These are phyloP conservation scores for Blepharisma undulans DNA, from an alignment of 169 alveolate genomes.

Conservation along the genomic window DNA sequence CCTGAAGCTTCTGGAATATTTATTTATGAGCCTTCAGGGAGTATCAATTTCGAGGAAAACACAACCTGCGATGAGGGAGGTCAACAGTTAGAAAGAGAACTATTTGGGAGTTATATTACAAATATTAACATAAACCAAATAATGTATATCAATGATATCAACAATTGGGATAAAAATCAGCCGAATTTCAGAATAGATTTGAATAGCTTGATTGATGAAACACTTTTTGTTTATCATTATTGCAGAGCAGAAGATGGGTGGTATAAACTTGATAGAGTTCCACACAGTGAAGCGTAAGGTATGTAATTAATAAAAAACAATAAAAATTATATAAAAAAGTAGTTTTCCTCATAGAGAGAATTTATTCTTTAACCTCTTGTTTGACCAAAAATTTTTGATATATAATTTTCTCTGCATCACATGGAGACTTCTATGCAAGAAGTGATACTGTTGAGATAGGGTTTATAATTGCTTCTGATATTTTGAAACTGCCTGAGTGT, in stretches of 20 bases:
- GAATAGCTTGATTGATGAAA: background rate
- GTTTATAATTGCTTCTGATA: background rate
- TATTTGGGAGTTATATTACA: background rate
- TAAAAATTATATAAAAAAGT: too few species aligned
- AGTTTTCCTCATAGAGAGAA: too few species aligned
- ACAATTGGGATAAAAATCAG: too few species aligned
- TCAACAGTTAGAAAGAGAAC: background rate
- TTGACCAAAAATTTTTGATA: too few species aligned
- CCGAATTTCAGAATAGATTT: background rate
- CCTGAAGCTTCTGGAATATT: too few species aligned
- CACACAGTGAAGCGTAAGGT: background rate
- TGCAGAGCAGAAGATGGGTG: background rate
- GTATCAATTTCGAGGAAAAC: too few species aligned
- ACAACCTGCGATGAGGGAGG: background rate
- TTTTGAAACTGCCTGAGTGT: background rate
- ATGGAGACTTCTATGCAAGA: background rate
- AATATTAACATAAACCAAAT: background rate
- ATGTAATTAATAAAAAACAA: too few species aligned
- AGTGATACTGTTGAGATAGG: constrained; percentile 3
- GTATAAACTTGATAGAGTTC: background rate
- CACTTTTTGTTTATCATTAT: background rate
- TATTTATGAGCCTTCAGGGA: too few species aligned
- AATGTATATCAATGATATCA: too few species aligned
- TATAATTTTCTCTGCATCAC: too few species aligned
- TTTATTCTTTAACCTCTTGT: too few species aligned